Base-by-base conservation (phyloP, 75 land plant genomes). In the Picea sitchensis region DNA sequence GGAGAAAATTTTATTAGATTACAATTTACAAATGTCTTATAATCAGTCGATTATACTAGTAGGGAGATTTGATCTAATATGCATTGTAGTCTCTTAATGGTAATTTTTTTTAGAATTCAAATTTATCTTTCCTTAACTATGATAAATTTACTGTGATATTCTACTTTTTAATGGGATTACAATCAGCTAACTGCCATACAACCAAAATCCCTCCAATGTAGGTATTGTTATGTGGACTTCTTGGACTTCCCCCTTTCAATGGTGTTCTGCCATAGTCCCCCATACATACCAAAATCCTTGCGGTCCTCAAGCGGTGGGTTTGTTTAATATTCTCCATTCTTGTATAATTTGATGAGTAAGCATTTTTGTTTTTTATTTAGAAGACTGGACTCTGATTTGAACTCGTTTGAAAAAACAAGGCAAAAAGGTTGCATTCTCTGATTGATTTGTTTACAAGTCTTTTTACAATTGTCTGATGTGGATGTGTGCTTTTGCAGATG, bases 201-300 rank as follows among this genome's bases (percentile, higher is more conserved):
- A 41, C 44, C 44, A 21, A 14, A 61, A 23, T 75, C 8, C 41
- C 32, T 80, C 51, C 85, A 81, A n/a, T 65, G 67, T 84, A 93
- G 93, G 89, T 92, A 69, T 75, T 94, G 75, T n/a, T 90, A 4
- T 94, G 94, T 84, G 96, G 92, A 34, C 83, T 94, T 65, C 85
- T 92, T 68, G 94, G 96, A 23, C 58, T 94, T 26, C 94, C 96
- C 65, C 96, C 96, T 69, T 90, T 92, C 58, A 90, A 92, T 84
- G 96, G 89, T 21, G 94, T 94, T 54, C 84, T 92, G 34, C 94
- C 96, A 61, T 92, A 94, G 77, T 91, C 96, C 3, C 96, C 96
- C 14, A 92, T 94, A 92, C 96, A 94, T 80, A 91, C 94, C 0
- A 88, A 85, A 73, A 90, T 89, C 61, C 88, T 94, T 56, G 95